A percentile compares a stretch with the other conserved stretches of the same genome.
Evolutionary conservation across 1,284 basidiomycete genomes (phyloP).

Genomic region (Rhizoctonia solani): DNA sequence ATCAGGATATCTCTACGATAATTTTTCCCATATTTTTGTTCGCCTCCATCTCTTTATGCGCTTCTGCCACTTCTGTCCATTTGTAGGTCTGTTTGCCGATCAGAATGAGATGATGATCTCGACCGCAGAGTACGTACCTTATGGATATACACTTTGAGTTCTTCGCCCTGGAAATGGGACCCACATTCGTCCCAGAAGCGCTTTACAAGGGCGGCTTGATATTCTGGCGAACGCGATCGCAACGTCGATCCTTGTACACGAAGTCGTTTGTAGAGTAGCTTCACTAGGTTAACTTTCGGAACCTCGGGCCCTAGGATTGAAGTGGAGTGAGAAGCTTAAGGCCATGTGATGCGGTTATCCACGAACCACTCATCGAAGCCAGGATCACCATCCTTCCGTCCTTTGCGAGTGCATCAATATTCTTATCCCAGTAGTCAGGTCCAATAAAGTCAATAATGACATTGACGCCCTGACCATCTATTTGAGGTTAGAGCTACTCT

Average conservation of each 20-base stretch:
- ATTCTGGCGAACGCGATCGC: conserved; percentile 74
- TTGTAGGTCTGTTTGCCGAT: conserved; percentile 62
- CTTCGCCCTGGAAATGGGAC: conserved; percentile 59
- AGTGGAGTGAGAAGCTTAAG: conserved; percentile 4
- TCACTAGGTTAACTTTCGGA: conserved; percentile 65
- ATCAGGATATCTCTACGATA: conserved; percentile 39
- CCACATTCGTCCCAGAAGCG: conserved; percentile 65
- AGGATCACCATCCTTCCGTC: conserved; percentile 81
- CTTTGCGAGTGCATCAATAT: conserved; percentile 72
- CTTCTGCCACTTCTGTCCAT: conserved; percentile 82
- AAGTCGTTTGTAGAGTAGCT: conserved; percentile 82
- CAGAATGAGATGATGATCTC: neutral
- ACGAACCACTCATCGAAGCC: conserved; percentile 69
- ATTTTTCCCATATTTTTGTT: conserved; percentile 72
- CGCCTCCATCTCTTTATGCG: conserved; percentile 85
- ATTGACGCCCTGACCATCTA: conserved; percentile 66
- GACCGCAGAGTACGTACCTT: conserved; percentile 53
- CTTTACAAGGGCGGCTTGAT: conserved; percentile 78
- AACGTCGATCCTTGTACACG: conserved; percentile 89
- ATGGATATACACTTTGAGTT: conserved; percentile 75
- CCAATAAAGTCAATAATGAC: conserved; percentile 91
- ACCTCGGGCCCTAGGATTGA: conserved; percentile 64
- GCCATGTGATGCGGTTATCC: neutral
- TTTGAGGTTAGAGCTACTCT: neutral
- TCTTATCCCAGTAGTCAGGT: conserved; percentile 80